phyloP scores from a whole-genome alignment of 768 basidiomycete genomes.

The Mycena maculata region DNA sequence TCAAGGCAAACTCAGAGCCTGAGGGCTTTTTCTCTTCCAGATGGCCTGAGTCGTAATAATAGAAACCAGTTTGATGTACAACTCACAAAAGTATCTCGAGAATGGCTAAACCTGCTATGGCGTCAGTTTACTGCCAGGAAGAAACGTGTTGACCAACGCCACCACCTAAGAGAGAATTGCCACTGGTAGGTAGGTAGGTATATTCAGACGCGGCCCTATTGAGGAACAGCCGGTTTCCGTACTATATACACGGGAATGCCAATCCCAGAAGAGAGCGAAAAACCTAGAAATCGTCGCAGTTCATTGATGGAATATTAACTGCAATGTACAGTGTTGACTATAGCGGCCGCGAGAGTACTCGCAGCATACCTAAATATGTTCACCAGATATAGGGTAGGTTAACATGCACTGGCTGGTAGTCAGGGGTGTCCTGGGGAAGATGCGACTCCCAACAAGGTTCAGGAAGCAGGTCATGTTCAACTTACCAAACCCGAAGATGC shows the following conservation, averaged over 20 bases:
- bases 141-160: not conserved
- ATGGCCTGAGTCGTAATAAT: conserved; percentile 42
- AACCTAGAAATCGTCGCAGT: conserved; percentile 47
- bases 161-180: conserved; percentile 62
- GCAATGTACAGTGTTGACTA: conserved; percentile 56
- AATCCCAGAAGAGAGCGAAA: conserved; percentile 73
- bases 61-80: too few species aligned
- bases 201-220: too few species aligned
- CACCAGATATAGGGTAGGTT: conserved; percentile 64
- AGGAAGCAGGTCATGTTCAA: too few species aligned
- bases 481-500: conserved; percentile 62
- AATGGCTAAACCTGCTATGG: conserved; percentile 54
- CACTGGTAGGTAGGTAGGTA: too few species aligned
- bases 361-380: conserved; percentile 76
- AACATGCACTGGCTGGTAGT: too few species aligned
- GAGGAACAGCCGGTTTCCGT: conserved; percentile 67
- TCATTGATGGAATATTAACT: not conserved
- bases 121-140: not conserved
- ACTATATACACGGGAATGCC: conserved; percentile 71
- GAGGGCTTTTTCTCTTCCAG: conserved; percentile 10
- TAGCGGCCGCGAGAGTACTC: conserved; percentile 69
- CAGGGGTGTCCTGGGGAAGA: too few species aligned
- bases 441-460: too few species aligned
- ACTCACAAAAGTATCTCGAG: conserved; percentile 61
- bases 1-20: not conserved